Conservation (phyloP, 208 protist species). For the Entamoeba moshkovskii region DNA sequence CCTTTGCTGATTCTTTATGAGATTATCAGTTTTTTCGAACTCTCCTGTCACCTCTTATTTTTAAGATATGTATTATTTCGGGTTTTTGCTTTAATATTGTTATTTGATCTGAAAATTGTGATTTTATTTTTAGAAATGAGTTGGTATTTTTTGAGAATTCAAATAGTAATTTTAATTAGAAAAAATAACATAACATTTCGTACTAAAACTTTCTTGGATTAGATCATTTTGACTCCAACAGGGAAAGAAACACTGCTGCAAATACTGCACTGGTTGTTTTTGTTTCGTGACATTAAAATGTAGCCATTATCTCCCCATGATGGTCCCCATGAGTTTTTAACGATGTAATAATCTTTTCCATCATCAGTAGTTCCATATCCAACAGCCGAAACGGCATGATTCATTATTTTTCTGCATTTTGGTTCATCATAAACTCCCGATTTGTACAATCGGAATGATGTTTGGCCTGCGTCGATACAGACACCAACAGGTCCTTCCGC, state of each 20-base stretch:
- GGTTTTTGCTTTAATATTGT: too few species aligned
- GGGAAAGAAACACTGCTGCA: not conserved
- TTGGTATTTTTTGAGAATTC: too few species aligned
- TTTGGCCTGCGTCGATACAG: not conserved
- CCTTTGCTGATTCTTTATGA: not conserved
- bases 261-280: not conserved
- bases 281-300: not conserved
- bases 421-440: not conserved
- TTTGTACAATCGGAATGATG: not conserved
- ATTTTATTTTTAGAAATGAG: too few species aligned
- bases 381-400: not conserved
- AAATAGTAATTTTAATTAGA: too few species aligned
- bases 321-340: constrained; percentile 6
- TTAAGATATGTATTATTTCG: too few species aligned
- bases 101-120: too few species aligned
- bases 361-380: constrained; percentile 17
- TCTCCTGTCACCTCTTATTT: too few species aligned
- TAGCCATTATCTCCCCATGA: not conserved
- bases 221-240: too few species aligned
- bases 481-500: not conserved
- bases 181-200: too few species aligned
- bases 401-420: not conserved
- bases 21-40: too few species aligned
- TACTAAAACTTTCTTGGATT: too few species aligned
- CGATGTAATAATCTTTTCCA: constrained; percentile 3